phyloP scores from a whole-genome alignment of 257 asterid species.

The Gynochthodes officinalis region DNA sequence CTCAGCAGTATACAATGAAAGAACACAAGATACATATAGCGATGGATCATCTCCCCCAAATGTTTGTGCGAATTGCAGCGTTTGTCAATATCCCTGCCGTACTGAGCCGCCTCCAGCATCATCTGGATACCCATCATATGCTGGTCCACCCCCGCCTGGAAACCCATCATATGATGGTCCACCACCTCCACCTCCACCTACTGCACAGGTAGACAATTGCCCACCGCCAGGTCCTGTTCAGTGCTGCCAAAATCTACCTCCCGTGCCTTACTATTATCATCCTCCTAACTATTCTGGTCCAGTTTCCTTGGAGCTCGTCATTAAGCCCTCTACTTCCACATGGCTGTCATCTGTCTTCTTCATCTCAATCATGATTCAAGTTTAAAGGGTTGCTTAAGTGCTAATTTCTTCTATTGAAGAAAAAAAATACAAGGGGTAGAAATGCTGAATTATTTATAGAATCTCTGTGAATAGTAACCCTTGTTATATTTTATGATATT shows the following conservation, averaged over 20 bases:
- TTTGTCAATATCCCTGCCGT: constrained; percentile 29
- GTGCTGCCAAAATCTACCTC: constrained; percentile 30
- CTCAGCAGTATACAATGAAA: background rate
- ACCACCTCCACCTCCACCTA: constrained; percentile 24
- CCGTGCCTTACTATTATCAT: constrained; percentile 9
- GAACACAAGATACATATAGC: constrained; percentile 8
- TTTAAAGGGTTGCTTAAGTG: constrained; percentile 12
- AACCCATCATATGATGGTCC: constrained; percentile 11
- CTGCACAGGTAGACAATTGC: constrained; percentile 25
- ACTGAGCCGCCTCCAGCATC: constrained; percentile 17
- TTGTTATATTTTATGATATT: background rate
- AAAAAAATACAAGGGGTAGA: background rate
- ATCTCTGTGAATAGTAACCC: too few species aligned
- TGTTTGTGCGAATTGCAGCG: constrained; percentile 25
- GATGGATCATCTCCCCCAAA: constrained; percentile 25
- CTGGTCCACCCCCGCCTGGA: constrained; percentile 22
- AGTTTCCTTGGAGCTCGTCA: background rate
- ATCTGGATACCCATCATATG: constrained; percentile 7
- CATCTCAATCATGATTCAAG: constrained; percentile 7
- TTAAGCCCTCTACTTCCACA: constrained; percentile 9
- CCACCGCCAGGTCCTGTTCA: constrained; percentile 28
- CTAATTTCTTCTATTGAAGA: constrained; percentile 5
- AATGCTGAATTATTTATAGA: background rate
- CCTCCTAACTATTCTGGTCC: constrained; percentile 26
- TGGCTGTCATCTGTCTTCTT: constrained; percentile 17